Evolutionary conservation across 169 alveolate genomes (phyloP), one percentile per base, ranked within the genome.

Genomic region (Plasmodium vinckei): DNA sequence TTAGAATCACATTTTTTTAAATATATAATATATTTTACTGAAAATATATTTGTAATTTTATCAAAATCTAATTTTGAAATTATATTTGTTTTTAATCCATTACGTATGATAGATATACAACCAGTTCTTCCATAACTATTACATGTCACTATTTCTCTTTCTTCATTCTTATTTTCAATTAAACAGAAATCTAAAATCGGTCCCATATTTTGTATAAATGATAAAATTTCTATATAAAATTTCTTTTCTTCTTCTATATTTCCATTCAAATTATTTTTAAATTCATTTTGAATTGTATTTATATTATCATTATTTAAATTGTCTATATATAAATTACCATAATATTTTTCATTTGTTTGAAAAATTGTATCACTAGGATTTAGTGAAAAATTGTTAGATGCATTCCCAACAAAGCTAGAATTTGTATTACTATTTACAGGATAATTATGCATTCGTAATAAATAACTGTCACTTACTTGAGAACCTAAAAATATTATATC

Each of bases 111-210:
- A 25, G 91, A 84, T 46, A 84, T 70, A 69, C 91, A 84, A 25
- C 91, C 91, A 0, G 87, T 84, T 5, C 84, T 46, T 13, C 91
- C 91, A 51, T 84, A 84, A 69, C 91, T 84, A 61, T 84, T 84
- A 54, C 91, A 84, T 0, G 91, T 84, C 12, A 84, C 70, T 13
- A 84, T 84, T 51, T 84, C 91, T 17, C 68, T 69, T 51, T 84
- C 73, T 3, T 69, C 25, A 57, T 84, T 7, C 15, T 69, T 69
- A 69, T 84, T 84, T 53, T 69, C 47, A 4, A 84, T 49, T 4
- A 84, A 54, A 69, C 91, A 84, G 39, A 84, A 69, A 57, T 84
- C 91, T 69, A 84, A 57, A 10, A 84, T 84, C 5, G 91, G 91
- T 23, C 91, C 91, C 72, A 84, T 69, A 53, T 84, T 84, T 46